Evolutionary conservation across 306 rosid genomes (phyloP).

Genomic region (Corylus avellana): DNA sequence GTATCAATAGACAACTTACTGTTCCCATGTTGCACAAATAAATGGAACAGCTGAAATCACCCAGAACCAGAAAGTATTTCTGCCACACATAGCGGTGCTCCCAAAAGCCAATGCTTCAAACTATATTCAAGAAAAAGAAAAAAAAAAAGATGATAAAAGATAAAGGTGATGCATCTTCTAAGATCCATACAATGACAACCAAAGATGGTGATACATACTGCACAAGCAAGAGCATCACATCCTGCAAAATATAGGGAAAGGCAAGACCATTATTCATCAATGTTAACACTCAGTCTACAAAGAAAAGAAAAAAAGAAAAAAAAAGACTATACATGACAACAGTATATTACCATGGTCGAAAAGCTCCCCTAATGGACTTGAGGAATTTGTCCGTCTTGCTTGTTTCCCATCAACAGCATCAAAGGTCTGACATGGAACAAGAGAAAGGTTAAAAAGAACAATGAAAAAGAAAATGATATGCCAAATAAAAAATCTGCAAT

Average conservation of each 20-base stretch:
- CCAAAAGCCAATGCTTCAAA: slow-evolving; percentile 90
- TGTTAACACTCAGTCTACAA: slow-evolving; percentile 3
- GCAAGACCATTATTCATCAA: slow-evolving; percentile 27
- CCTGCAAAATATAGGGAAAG: slow-evolving; percentile 62
- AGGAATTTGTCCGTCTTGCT: slow-evolving; percentile 94
- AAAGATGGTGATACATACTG: slow-evolving; percentile 54
- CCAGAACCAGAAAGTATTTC: slow-evolving; percentile 91
- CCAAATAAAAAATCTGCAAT: slow-evolving; percentile 14
- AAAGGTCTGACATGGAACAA: slow-evolving; percentile 62
- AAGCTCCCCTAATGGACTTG: slow-evolving; percentile 96
- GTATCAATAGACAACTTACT: slow-evolving; percentile 56
- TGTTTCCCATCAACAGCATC: slow-evolving; percentile 99
- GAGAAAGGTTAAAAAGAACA: slow-evolving; percentile 18
- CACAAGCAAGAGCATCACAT: slow-evolving; percentile 98
- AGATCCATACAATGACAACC: slow-evolving; percentile 19
- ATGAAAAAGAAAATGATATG: neutral
- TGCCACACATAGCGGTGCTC: slow-evolving; percentile 92
- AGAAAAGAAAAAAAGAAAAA: neutral
- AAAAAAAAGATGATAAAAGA: neutral
- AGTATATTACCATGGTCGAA: slow-evolving; percentile 84
- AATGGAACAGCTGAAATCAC: slow-evolving; percentile 91
- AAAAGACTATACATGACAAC: slow-evolving; percentile 6
- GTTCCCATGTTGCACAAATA: slow-evolving; percentile 96
- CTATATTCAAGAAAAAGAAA: slow-evolving; percentile 42
- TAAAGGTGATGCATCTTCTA: neutral